Evolutionary conservation across 2,329 filamentous ascomycete genomes (phyloP).

Genomic region (Fusarium transvaalense): DNA sequence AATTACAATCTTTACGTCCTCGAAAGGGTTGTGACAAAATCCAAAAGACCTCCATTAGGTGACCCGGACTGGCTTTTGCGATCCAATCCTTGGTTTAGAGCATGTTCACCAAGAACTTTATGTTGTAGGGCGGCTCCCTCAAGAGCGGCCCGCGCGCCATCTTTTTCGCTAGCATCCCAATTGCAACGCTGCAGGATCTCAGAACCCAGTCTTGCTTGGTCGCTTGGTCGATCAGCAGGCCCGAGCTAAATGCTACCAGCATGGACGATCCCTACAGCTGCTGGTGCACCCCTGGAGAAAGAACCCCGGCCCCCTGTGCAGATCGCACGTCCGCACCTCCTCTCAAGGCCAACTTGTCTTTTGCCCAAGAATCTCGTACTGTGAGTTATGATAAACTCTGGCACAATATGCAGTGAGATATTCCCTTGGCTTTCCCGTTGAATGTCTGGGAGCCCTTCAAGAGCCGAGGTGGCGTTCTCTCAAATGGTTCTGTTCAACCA

Average conservation of each 20-base stretch:
- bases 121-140: conserved; percentile 35
- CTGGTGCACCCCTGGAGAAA: conserved; percentile 41
- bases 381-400: conserved; percentile 22
- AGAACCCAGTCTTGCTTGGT: conserved; percentile 26
- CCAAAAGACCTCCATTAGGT: conserved; percentile 9
- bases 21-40: conserved; percentile 27
- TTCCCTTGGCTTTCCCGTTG: conserved; percentile 24
- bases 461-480: conserved; percentile 49
- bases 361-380: conserved; percentile 7
- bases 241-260: conserved; percentile 39
- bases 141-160: conserved; percentile 43
- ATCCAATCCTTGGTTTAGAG: conserved; percentile 23
- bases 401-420: conserved; percentile 43
- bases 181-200: conserved; percentile 36
- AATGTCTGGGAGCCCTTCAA: conserved; percentile 40
- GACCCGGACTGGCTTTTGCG: conserved; percentile 9
- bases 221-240: conserved; percentile 29
- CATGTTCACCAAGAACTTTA: conserved; percentile 32
- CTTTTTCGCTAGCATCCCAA: conserved; percentile 37
- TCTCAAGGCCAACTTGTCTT: conserved; percentile 15
- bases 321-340: conserved; percentile 45
- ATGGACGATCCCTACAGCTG: conserved; percentile 43
- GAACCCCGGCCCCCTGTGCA: conserved; percentile 46
- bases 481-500: conserved; percentile 45
- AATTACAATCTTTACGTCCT: conserved; percentile 25